Evolutionary conservation across 139 green algal genomes (phyloP).

Genomic region (Coccomyxa sp.): DNA sequence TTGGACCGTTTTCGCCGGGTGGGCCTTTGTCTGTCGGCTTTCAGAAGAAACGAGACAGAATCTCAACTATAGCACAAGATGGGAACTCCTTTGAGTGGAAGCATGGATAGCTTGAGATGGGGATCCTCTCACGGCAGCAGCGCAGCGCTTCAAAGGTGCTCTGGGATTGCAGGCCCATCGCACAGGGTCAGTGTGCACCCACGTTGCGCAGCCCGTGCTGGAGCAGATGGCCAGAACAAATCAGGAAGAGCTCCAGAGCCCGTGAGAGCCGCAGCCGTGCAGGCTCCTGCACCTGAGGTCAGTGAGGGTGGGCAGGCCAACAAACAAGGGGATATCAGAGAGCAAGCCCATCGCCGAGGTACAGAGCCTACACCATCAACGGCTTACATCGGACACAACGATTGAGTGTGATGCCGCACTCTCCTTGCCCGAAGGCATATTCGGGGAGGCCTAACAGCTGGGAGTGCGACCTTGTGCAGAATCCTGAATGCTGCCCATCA

Average conservation of each 20-base stretch:
- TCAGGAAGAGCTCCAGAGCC: neutral
- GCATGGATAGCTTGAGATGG: too few species aligned
- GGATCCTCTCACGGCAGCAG: neutral
- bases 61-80: too few species aligned
- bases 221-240: neutral
- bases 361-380: neutral
- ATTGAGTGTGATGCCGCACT: neutral
- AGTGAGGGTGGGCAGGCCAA: neutral
- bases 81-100: too few species aligned
- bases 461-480: neutral
- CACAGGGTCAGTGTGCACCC: conserved; percentile 1
- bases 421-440: neutral
- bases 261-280: neutral
- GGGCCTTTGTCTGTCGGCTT: too few species aligned
- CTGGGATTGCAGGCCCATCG: neutral
- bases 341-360: neutral
- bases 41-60: too few species aligned
- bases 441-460: neutral
- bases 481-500: too few species aligned
- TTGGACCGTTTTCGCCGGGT: too few species aligned
- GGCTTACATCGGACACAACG: neutral
- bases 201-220: neutral
- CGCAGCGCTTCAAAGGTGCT: neutral
- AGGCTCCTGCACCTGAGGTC: neutral
- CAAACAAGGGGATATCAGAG: neutral